Base-by-base conservation (phyloP, 768 basidiomycete species). In the Tephrocybe sp. region DNA sequence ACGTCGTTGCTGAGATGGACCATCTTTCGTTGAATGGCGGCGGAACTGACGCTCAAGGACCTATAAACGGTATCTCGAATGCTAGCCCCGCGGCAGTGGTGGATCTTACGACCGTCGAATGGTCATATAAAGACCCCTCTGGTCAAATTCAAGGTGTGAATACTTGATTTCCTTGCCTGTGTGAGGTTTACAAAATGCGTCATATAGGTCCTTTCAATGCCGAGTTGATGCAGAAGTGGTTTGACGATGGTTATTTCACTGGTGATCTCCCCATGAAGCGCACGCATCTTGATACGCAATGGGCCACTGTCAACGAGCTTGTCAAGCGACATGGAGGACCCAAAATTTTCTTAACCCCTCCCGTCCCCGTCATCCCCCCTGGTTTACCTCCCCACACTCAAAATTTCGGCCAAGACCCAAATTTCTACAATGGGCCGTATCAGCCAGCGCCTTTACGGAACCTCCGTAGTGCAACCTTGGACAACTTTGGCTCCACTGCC, bases 211-310 rank as follows among this genome's bases (percentile, higher is more conserved):
- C 94, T 4, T 98, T 96, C 77, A 79, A 79, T 39, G 92, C 91
- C 23, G 83, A 87, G 54, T 59, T 88, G 48, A 96, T 98, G 94
- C 93, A 96, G 72, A 90, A 90, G 62, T 97, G 94, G 94, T 86
- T 85, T 64, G 84, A 91, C 45, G 89, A 88, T 60, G 89, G 90
- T 14, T 98, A 95, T 69, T 98, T 98, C 62, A 74, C 82, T 8
- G 73, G 84, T 23, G 86, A 91, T 55, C 77, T 98, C 21, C 83
- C 90, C 28, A 86, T 95, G 83, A 91, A 88, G 64, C 84, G 93
- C 40, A 82, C 80, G n/a, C 76, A 80, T 55, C 56, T 88, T 45
- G 90, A 92, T 63, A 60, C 62, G 11, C 79, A 84, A 11, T 92
- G 86, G 86, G 78, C 73, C 45, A 72, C 85, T 42, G 81, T 91